Evolutionary conservation across 1,284 basidiomycete species (phyloP), one percentile per base, ranked within the genome.

Genomic region (Rhodotorula glutinis): DNA sequence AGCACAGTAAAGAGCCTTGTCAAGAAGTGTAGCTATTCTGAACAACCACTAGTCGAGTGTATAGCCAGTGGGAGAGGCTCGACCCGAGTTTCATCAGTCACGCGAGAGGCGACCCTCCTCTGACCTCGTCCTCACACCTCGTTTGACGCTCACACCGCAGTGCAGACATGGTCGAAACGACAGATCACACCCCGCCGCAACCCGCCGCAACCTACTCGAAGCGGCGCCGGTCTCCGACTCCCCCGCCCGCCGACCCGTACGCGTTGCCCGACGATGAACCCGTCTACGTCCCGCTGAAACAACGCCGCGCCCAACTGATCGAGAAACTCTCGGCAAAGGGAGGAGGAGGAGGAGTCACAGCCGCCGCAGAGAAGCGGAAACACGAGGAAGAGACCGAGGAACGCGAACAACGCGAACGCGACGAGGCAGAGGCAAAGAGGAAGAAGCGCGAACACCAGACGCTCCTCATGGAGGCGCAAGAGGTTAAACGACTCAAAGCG

Each of bases 401-500:
- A 41, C 47, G 56, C 23, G 30, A 46, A n/a, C 27, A 63, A 51
- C 33, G 52, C n/a, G 56, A 63, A 38, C 30, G 30, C 43, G 88
- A 93, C 76, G 78, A 93, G 76, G 78, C 82, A 49, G 81, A 82
- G 38, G 84, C 84, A 67, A 90, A 94, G 76, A 87, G 85, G 78
- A 85, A 86, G 29, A 81, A 92, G 66, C 88, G 86, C 77, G 65
- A 66, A 41, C 89, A 92, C 78, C 82, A 91, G 72, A 95, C 92
- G 0, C 79, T 97, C 61, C 80, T 97, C 60, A 81, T 92, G 75
- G 91, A 94, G 76, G 93, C 93, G 0, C 92, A 95, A 79, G 92
- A 96, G 77, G 92, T 97, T 30, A 91, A 94, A 77, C 83, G 84
- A 43, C 83, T 83, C 76, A 91, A 87, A 79, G 90, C 88, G 17